Evolutionary conservation across 257 asterid genomes (phyloP).

Genomic region (Rubia yunnanensis): DNA sequence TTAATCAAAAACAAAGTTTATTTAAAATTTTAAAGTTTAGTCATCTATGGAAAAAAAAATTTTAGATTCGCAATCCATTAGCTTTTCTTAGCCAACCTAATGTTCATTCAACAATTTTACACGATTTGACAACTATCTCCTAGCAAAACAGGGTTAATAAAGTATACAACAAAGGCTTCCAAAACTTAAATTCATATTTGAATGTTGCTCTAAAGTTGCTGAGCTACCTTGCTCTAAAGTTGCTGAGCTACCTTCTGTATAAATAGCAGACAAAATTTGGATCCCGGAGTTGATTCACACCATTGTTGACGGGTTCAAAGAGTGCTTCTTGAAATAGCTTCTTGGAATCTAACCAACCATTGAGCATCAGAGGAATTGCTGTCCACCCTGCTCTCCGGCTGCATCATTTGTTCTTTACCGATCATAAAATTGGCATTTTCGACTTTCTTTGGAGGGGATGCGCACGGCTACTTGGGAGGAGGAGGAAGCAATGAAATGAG

Average conservation of each 20-base stretch:
- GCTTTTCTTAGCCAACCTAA: background rate
- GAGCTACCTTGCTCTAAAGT: background rate
- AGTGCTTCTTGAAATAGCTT: conserved; percentile 71
- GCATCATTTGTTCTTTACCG: conserved; percentile 36
- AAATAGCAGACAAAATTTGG: conserved; percentile 12
- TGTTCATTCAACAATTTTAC: background rate
- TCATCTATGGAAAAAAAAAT: no score
- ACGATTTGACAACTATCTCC: background rate
- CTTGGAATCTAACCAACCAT: conserved; percentile 75
- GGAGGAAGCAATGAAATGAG: conserved; percentile 61
- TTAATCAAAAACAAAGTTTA: no score
- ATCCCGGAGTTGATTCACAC: background rate
- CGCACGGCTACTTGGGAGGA: conserved; percentile 32
- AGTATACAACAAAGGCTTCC: background rate
- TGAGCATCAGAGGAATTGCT: conserved; percentile 67
- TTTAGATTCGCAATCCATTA: background rate
- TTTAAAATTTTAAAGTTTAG: no score
- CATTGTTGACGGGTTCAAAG: conserved; percentile 22
- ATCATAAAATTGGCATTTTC: conserved; percentile 49
- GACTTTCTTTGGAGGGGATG: conserved; percentile 24
- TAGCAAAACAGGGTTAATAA: background rate
- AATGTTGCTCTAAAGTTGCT: background rate
- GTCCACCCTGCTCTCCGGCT: conserved; percentile 28
- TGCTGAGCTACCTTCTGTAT: conserved; percentile 1
- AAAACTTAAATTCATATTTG: background rate